Percentiles rank a stretch among this genome's conserved stretches.
phyloP scores from a whole-genome alignment of 306 rosid species.

The Lathyrus tuberosus region DNA sequence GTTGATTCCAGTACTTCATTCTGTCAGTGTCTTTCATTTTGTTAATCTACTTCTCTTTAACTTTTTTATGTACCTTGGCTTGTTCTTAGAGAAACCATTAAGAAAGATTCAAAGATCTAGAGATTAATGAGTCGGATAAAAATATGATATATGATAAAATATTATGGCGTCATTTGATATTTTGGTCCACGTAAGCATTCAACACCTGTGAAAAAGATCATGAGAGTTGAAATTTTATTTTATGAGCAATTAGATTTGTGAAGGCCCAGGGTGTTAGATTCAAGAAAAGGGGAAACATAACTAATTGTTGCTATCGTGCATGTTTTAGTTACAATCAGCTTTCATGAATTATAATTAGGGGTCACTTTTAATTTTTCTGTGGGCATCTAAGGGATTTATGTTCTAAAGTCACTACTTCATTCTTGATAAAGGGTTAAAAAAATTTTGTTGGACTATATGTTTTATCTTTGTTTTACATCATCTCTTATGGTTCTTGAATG shows the following conservation, averaged over 20 bases:
- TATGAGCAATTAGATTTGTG: not conserved
- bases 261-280: too few species aligned
- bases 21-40: conserved; percentile 16
- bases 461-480: conserved; percentile 25
- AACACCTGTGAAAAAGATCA: not conserved
- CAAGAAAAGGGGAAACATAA: not conserved
- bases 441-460: conserved; percentile 25
- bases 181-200: not conserved
- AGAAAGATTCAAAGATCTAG: too few species aligned
- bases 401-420: not conserved
- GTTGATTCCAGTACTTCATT: conserved; percentile 13
- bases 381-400: conserved; percentile 13
- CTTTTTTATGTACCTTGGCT: too few species aligned
- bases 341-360: conserved; percentile 14
- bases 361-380: conserved; percentile 16
- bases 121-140: too few species aligned
- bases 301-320: conserved; percentile 2
- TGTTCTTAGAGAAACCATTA: too few species aligned
- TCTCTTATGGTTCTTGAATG: conserved; percentile 44
- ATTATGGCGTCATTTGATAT: too few species aligned
- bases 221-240: not conserved
- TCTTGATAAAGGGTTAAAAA: conserved; percentile 14
- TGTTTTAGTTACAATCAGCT: conserved; percentile 26
- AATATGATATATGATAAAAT: too few species aligned
- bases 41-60: not conserved